Conservation (phyloP, 306 rosid genomes). For the Glycine soja region DNA sequence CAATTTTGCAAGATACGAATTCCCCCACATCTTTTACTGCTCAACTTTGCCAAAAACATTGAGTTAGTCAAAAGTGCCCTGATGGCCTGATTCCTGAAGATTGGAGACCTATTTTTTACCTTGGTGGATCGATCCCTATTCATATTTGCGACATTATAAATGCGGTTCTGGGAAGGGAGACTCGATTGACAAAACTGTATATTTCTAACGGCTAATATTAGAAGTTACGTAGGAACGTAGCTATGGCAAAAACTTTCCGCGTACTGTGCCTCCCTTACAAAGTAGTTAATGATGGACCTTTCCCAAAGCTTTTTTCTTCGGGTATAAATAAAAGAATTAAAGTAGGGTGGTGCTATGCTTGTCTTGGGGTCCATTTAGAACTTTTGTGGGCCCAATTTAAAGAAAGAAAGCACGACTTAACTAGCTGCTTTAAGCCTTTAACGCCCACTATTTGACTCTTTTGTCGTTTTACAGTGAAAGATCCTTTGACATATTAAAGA, state of each 20-base stretch:
- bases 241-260: slow-evolving; percentile 33
- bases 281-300: slow-evolving; percentile 70
- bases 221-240: slow-evolving; percentile 14
- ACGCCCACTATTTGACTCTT: slow-evolving; percentile 59
- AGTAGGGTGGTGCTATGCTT: slow-evolving; percentile 50
- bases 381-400: slow-evolving; percentile 58
- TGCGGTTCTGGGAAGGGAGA: not conserved
- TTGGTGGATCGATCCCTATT: not conserved
- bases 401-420: slow-evolving; percentile 45
- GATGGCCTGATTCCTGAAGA: slow-evolving; percentile 41
- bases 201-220: slow-evolving; percentile 34
- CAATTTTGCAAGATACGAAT: slow-evolving; percentile 27
- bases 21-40: slow-evolving; percentile 12
- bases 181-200: not conserved
- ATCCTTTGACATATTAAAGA: not conserved
- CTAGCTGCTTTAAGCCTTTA: slow-evolving; percentile 51
- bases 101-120: not conserved
- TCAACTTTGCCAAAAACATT: not conserved
- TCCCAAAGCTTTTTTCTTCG: slow-evolving; percentile 53
- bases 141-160: not conserved
- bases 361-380: slow-evolving; percentile 47
- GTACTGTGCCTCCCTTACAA: slow-evolving; percentile 30
- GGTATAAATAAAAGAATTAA: slow-evolving; percentile 47
- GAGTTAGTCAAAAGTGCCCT: slow-evolving; percentile 41
- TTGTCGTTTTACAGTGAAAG: slow-evolving; percentile 60